Base-by-base conservation (phyloP, 306 rosid species). In the Quercus aquifolioides region DNA sequence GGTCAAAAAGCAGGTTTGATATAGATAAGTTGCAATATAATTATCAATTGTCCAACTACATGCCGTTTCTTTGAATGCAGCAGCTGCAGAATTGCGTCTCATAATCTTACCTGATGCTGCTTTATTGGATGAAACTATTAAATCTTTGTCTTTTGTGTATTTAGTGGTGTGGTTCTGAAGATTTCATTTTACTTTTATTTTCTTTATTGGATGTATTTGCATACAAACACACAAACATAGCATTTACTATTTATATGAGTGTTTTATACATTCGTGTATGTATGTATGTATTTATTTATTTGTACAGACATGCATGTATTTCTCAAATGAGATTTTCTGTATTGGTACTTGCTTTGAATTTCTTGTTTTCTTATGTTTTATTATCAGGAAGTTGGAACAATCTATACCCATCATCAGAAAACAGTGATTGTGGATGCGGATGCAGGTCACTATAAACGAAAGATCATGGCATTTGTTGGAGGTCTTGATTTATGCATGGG, bases 371-470 rank as follows among this genome's bases (percentile, higher is more conserved):
- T 69, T 4, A 25, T 56, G 54, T 52, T 73, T 60, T 21, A 74
- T 74, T 81, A 43, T 78, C 82, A 94, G 98, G 98, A 94, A 89
- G 94, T 86, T 19, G 98, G 88, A 78, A 87, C 92, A 60, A 94
- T 94, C 86, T 94, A 90, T 82, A 91, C 97, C 26, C 97, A 92
- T 82, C 98, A 92, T 85, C 97, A 94, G 90, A 94, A 94, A 87
- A 92, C 97, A 55, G 97, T 94, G 41, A 88, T 92, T 77, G 95
- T 94, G 59, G 98, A 92, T 88, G 92, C 92, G 60, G 97, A 94
- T 85, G 95, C 91, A 19, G 97, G 91, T 12, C 84, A 92, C 9
- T 8, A 83, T 71, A 87, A 69, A 84, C 84, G 98, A 87, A 90
- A 94, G 86, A 90, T 94, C 78, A 25, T 69, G 70, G 94, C 97